phyloP scores from a whole-genome alignment of 2,329 filamentous ascomycete species.

The Aureobasidium lini region DNA sequence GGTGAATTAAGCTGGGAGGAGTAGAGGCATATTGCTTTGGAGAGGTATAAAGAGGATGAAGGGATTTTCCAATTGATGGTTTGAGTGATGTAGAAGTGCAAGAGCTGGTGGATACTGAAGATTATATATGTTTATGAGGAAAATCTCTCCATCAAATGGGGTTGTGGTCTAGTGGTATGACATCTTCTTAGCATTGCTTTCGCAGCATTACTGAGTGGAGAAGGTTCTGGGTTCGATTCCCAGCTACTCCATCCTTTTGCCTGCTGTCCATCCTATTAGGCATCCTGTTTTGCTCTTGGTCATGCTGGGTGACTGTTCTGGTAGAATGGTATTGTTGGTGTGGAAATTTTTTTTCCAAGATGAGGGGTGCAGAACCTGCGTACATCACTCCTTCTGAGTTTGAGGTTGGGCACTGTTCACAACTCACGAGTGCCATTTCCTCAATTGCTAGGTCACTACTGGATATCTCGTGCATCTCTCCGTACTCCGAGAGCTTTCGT shows the following conservation, averaged over 20 bases:
- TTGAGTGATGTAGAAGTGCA: not conserved
- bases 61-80: not conserved
- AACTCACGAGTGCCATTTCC: no score
- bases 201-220: not conserved
- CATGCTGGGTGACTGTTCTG: no score
- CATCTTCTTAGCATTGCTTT: conserved; percentile 8
- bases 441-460: no score
- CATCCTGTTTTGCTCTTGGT: not conserved
- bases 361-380: no score
- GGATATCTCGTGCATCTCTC: no score
- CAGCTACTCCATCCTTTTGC: conserved; percentile 2
- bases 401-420: no score
- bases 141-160: not conserved
- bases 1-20: not conserved
- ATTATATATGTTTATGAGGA: not conserved
- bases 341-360: no score
- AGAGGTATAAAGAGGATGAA: not conserved
- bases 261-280: not conserved
- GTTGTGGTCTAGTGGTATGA: conserved; percentile 10
- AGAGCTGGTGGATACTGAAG: not conserved
- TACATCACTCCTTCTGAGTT: no score
- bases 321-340: no score
- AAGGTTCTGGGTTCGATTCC: conserved; percentile 10
- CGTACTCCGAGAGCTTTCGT: no score
- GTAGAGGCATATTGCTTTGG: not conserved